Evolutionary conservation across 2,329 filamentous ascomycete species (phyloP), one percentile per base, ranked within the genome.

Genomic region (Sordariomycetes sp.): DNA sequence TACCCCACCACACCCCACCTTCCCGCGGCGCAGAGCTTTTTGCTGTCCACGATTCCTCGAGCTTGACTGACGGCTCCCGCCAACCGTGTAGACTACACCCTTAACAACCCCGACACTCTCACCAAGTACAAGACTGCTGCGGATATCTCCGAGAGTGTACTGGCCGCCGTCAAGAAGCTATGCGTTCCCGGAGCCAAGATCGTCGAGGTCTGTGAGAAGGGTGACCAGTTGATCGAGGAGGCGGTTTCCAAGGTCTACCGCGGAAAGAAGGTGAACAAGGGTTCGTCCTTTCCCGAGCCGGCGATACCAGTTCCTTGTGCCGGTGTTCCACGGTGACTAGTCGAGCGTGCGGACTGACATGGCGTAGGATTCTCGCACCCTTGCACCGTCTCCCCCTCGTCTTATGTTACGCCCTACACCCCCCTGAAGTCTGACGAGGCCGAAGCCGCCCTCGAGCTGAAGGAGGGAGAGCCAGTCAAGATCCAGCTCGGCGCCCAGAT

Each of bases 91-190:
- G 90, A 96, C 73, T 92, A 95, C 79, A 83, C 89, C 65, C 85
- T 97, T 74, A 89, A 86, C 74, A 94, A 95, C 80, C 90, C 89
- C 62, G 89, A 95, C 73, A 97, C 91, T 68, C 83, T 99, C 68
- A 97, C 94, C 77, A 99, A 97, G 82, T 97, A 97, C 83, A 97
- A 96, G 86, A 92, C 89, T 64, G 94, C 94, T 59, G 93, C 89
- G 63, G 82, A 89, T 72, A 97, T 99, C 76, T 94, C 93, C 56
- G 90, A 97, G 74, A 96, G 93, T 79, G 93, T 96, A 66, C 85
- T 99, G 65, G 90, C 91, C 67, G 87, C 88, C 66, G 93, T 99
- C 64, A 78, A 81, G 60, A 79, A 82, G 72, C 78, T 86, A 62
- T 84, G 90, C 71, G 80, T 89, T 61, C 88, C 93, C 63, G 93